Evolutionary conservation across 768 basidiomycete species (phyloP).

Genomic region (Phylloporus sp.): DNA sequence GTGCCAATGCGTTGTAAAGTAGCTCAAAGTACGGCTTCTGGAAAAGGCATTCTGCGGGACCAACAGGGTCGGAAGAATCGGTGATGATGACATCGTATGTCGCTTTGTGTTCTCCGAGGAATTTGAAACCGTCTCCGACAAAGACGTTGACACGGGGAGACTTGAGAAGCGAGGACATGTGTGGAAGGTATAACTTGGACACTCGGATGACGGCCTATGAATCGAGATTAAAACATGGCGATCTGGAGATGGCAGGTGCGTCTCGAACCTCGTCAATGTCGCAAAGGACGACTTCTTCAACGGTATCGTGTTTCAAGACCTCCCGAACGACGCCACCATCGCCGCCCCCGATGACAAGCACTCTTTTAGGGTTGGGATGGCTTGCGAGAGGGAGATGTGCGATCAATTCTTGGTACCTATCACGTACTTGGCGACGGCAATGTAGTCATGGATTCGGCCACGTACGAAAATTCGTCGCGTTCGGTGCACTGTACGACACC

Average conservation of each 20-base stretch:
- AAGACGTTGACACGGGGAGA: conserved; percentile 79
- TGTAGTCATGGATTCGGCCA: conserved; percentile 12
- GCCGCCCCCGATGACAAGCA: conserved; percentile 96
- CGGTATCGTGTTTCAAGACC: conserved; percentile 88
- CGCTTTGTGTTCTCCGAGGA: conserved; percentile 81
- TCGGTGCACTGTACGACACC: conserved; percentile 97
- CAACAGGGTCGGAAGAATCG: conserved; percentile 97
- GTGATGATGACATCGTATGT: conserved; percentile 98
- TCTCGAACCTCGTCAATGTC: conserved; percentile 88
- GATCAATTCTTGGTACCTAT: conserved; percentile 98
- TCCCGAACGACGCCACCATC: conserved; percentile 98
- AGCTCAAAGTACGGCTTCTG: conserved; percentile 97
- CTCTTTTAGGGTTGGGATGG: conserved; percentile 94
- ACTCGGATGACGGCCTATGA: conserved; percentile 87
- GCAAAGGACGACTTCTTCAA: conserved; percentile 90
- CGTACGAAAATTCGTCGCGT: conserved; percentile 97
- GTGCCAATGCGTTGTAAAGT: conserved; percentile 82
- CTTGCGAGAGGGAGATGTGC: conserved; percentile 93
- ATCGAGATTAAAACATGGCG: not conserved
- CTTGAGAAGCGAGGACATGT: conserved; percentile 83
- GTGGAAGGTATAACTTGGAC: conserved; percentile 88
- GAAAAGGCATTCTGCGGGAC: conserved; percentile 92
- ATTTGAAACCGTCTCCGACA: conserved; percentile 97
- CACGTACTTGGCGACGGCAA: not conserved
- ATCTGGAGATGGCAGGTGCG: not conserved